Evolutionary conservation across 2,329 filamentous ascomycete genomes (phyloP).

Genomic region (Aspergillus tubingensis): DNA sequence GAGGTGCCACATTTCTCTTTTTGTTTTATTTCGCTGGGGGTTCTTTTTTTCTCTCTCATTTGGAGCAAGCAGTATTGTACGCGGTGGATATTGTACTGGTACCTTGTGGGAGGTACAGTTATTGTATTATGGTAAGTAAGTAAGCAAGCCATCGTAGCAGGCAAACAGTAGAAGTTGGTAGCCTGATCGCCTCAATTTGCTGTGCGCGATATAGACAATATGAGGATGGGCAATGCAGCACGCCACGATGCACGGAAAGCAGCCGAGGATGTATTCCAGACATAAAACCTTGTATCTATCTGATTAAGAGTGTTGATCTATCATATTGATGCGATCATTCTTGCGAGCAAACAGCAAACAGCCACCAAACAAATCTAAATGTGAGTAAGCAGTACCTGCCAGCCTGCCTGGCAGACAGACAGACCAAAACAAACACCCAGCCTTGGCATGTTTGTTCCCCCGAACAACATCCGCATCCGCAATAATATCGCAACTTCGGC

Average conservation of each 20-base stretch:
- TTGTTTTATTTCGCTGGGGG: too few relatives aligned
- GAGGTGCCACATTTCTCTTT: too few relatives aligned
- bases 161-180: background rate
- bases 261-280: background rate
- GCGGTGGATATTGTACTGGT: too few relatives aligned
- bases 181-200: too few relatives aligned
- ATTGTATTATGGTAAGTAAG: too few relatives aligned
- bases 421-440: conserved; percentile 1
- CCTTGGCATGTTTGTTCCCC: conserved; percentile 22
- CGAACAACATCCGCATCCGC: background rate
- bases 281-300: background rate
- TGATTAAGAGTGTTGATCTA: background rate
- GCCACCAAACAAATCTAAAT: too few relatives aligned
- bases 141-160: too few relatives aligned
- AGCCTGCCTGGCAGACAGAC: background rate
- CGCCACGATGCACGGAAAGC: background rate
- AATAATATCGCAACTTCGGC: conserved; percentile 10
- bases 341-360: background rate
- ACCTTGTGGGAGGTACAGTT: too few relatives aligned
- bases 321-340: background rate
- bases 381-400: too few relatives aligned
- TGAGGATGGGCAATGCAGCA: background rate
- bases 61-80: too few relatives aligned
- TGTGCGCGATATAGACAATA: too few relatives aligned
- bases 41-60: too few relatives aligned